These are phyloP conservation scores for Westerdykella aurantiaca DNA, from an alignment of 2,329 filamentous ascomycete genomes.

Conservation along the genomic window DNA sequence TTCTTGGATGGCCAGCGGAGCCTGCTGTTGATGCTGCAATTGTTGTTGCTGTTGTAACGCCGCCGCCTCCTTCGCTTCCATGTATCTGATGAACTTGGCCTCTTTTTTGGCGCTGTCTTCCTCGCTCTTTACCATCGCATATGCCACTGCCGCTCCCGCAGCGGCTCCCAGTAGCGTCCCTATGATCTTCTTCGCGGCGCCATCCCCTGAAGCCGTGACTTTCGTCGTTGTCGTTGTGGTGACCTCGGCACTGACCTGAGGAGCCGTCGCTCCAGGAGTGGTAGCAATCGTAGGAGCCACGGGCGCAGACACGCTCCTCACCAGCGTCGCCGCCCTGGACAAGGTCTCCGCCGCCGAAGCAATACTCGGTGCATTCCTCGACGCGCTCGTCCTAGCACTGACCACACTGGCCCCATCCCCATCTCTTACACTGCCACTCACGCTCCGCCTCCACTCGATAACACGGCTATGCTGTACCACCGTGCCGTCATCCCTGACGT, in stretches of 20 bases:
- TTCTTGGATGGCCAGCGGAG: conserved; percentile 7
- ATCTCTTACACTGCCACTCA: conserved; percentile 28
- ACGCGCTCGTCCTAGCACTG: conserved; percentile 22
- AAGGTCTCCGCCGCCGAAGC: conserved; percentile 14
- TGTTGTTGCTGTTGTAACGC: conserved; percentile 7
- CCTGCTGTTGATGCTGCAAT: neutral
- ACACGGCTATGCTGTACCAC: conserved; percentile 42
- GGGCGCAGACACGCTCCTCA: conserved; percentile 31
- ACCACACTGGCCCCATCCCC: conserved; percentile 22
- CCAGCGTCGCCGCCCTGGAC: conserved; percentile 23
- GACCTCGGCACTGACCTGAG: conserved; percentile 11
- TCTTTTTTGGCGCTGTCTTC: conserved; percentile 43
- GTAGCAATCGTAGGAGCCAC: conserved; percentile 14
- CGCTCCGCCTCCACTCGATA: conserved; percentile 36
- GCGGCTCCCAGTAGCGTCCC: conserved; percentile 74
- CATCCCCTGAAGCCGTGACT: conserved; percentile 33
- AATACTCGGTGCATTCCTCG: conserved; percentile 15
- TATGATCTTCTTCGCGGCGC: conserved; percentile 59
- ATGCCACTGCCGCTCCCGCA: conserved; percentile 69
- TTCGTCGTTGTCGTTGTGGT: conserved; percentile 19
- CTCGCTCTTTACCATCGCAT: conserved; percentile 63
- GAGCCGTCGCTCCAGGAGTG: conserved; percentile 7
- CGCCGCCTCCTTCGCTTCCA: conserved; percentile 26
- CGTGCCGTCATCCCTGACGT: conserved; percentile 35
- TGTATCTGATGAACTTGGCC: conserved; percentile 34